Evolutionary conservation across 1,139 yeast species (phyloP), one percentile per base, ranked within the genome.

Genomic region (Suhomyces chickasaworum): DNA sequence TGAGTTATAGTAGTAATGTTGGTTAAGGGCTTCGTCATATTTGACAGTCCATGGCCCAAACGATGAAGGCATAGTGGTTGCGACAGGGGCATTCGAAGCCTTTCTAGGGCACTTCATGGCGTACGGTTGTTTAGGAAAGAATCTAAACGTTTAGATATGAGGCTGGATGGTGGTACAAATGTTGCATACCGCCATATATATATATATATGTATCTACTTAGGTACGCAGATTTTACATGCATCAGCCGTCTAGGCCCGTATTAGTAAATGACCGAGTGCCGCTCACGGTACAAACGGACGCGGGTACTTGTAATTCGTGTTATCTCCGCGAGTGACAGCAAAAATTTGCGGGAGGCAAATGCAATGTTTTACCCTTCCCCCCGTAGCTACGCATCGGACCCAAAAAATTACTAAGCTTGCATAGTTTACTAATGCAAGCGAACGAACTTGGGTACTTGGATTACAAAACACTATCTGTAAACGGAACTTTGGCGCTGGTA

Each of bases 1-100:
- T 15, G 62, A 54, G 55, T 73, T 69, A 27, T 65, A 49, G 50
- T 70, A 74, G 57, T 73, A 73, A 51, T 69, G 61, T 53, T 71
- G 74, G 37, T 69, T 60, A 44, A 74, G 59, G 18, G 60, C 57
- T 3, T 58, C 49, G 53, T 74, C 78, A 54, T 58, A 74, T 29
- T 58, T 55, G 20, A 60, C 50, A 39, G 52, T 52, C 63, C 63
- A 61, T 4, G 42, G 39, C 16, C 23, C 39, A 16, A 16, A 21
- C 7, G 37, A 35, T 4, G 29, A 21, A 16, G 37, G 37, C 18
- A 35, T 15, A 8, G 29, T 13, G 18, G 21, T n/a, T 15, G 20
- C 20, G 23, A 22, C 17, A 7, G 20, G 16, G 27, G 29, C 18
- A n/a, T 15, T 15, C 20, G 37, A 16, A 9, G 27, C 27, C 25